These are phyloP conservation scores for Chrysanthemum lavandulifolium DNA, from an alignment of 129 eudicot genomes.

Conservation along the genomic window DNA sequence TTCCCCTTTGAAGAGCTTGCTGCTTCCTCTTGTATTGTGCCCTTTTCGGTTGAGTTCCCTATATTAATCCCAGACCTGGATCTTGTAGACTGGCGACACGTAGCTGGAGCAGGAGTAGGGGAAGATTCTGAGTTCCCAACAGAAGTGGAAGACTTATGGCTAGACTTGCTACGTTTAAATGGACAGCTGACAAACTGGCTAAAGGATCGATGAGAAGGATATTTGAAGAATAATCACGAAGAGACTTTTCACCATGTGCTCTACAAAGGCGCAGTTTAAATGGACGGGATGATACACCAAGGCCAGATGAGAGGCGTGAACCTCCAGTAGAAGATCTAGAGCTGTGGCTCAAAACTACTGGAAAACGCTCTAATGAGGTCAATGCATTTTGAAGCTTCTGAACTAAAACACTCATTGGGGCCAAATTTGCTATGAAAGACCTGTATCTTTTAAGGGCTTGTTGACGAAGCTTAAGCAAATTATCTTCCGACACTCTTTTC, in stretches of 20 bases:
- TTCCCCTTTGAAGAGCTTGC: constrained; percentile 75
- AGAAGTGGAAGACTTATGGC: constrained; percentile 55
- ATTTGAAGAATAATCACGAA: constrained; percentile 85
- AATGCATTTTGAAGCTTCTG: constrained; percentile 88
- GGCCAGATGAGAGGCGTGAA: constrained; percentile 71
- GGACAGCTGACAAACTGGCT: constrained; percentile 81
- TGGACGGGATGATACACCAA: constrained; percentile 65
- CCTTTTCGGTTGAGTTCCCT: constrained; percentile 47
- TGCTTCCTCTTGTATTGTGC: constrained; percentile 44
- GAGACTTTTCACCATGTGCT: constrained; percentile 71
- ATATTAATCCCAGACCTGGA: constrained; percentile 58
- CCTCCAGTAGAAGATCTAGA: constrained; percentile 57
- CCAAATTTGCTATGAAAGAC: constrained; percentile 41
- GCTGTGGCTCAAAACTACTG: constrained; percentile 67
- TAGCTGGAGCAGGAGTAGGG: constrained; percentile 51
- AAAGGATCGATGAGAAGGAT: constrained; percentile 76
- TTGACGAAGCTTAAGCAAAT: constrained; percentile 55
- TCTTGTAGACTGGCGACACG: constrained; percentile 67
- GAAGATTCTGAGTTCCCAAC: constrained; percentile 56
- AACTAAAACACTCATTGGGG: constrained; percentile 69
- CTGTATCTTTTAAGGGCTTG: constrained; percentile 66
- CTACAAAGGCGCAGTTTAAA: constrained; percentile 77
- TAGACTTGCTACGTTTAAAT: constrained; percentile 64
- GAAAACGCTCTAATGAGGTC: constrained; percentile 78
- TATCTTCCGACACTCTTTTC: constrained; percentile 55